Evolutionary conservation across 2,329 filamentous ascomycete species (phyloP).

Genomic region (Epichloe typhina): DNA sequence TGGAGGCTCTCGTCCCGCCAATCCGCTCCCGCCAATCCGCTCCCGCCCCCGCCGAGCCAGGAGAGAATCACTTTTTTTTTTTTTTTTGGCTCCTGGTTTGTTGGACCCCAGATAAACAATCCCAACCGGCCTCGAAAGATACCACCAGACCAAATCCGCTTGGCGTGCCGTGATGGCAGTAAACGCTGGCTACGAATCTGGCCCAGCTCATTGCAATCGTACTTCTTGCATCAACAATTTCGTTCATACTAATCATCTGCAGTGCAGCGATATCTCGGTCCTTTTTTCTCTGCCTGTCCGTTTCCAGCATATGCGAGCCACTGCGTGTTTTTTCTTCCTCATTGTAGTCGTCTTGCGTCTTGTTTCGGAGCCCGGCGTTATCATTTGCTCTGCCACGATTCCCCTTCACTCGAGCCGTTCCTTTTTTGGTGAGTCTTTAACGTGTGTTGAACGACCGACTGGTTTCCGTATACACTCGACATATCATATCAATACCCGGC

Average conservation of each 20-base stretch:
- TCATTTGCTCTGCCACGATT: conserved; percentile 12
- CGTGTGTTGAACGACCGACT: neutral
- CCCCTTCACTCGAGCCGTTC: neutral
- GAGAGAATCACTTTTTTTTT: neutral
- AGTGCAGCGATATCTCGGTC: neutral
- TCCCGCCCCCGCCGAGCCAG: neutral
- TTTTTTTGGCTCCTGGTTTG: neutral
- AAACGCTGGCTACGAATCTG: neutral
- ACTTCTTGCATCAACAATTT: neutral
- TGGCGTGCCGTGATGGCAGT: neutral
- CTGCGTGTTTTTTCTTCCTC: conserved; percentile 1
- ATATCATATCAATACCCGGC: neutral
- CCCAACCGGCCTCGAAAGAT: neutral
- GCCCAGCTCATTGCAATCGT: neutral
- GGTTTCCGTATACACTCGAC: neutral
- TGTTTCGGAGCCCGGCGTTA: conserved; percentile 16
- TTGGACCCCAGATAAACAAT: conserved; percentile 2
- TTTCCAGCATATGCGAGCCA: conserved; percentile 6
- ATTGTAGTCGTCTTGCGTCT: conserved; percentile 8
- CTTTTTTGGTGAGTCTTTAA: conserved; percentile 1
- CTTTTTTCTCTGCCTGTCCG: neutral
- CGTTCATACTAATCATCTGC: neutral
- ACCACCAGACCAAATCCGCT: neutral
- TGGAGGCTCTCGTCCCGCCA: too few relatives aligned
- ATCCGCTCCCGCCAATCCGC: neutral